A percentile compares a stretch with the other conserved stretches of the same genome.
phyloP scores from a whole-genome alignment of 306 rosid genomes.

The Alnus rubra region DNA sequence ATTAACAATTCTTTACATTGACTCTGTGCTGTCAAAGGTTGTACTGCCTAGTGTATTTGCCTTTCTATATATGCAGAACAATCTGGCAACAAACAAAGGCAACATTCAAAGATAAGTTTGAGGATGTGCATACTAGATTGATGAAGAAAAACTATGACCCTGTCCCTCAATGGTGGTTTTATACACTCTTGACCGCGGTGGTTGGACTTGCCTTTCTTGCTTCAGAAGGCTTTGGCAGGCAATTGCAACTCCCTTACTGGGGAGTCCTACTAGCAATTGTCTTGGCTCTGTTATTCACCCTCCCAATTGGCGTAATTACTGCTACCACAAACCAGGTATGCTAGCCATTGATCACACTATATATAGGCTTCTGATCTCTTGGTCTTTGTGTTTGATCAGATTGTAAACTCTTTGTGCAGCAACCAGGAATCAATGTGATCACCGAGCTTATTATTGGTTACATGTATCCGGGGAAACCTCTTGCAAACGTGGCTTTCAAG shows the following conservation, averaged over 20 bases:
- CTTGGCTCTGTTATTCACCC: constrained; percentile 66
- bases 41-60: background rate
- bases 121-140: constrained; percentile 68
- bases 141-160: constrained; percentile 72
- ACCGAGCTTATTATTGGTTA: constrained; percentile 75
- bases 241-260: constrained; percentile 90
- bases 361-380: background rate
- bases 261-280: constrained; percentile 57
- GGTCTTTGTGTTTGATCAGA: background rate
- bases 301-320: constrained; percentile 71
- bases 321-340: constrained; percentile 79
- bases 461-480: constrained; percentile 70
- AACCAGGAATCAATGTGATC: constrained; percentile 67
- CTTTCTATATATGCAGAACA: constrained; percentile 31
- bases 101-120: constrained; percentile 24
- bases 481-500: constrained; percentile 84
- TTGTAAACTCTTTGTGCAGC: constrained; percentile 42
- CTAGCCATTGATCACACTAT: background rate
- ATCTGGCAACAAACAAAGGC: constrained; percentile 39
- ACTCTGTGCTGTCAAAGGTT: background rate
- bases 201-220: constrained; percentile 37
- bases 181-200: constrained; percentile 35
- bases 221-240: constrained; percentile 71
- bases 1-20: background rate
- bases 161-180: constrained; percentile 86